Percentiles rank a stretch among this genome's conserved stretches.
These are phyloP conservation scores for Mallotus repandus DNA, from an alignment of 441 rosid genomes.

Conservation along the genomic window DNA sequence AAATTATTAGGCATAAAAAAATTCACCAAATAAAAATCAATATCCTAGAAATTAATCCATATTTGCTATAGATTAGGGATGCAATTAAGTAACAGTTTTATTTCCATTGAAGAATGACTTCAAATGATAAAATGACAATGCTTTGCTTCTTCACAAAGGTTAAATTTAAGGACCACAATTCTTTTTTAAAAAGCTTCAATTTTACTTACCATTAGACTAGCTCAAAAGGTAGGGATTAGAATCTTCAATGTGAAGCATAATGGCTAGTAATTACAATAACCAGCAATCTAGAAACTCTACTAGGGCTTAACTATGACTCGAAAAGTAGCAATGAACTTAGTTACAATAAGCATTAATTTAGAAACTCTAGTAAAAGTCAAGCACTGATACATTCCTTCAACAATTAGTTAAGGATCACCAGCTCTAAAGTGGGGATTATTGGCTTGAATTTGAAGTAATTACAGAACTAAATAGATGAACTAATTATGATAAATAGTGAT, in stretches of 20 bases:
- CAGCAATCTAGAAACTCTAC: no score
- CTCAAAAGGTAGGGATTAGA: constrained; percentile 12
- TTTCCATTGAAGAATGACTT: neutral
- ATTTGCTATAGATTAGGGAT: neutral
- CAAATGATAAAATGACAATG: neutral
- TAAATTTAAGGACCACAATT: neutral
- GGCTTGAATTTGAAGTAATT: constrained; percentile 1
- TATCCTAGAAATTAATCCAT: neutral
- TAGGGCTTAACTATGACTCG: no score
- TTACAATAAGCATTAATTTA: neutral
- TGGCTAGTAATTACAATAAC: neutral
- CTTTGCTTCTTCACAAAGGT: neutral
- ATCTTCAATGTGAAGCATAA: constrained; percentile 22
- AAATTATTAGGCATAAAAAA: neutral
- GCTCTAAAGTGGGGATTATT: neutral
- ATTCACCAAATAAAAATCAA: neutral
- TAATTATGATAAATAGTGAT: constrained; percentile 18
- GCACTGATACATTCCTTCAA: neutral
- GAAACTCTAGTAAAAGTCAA: neutral
- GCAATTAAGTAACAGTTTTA: neutral
- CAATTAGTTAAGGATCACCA: neutral
- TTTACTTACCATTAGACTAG: constrained; percentile 10
- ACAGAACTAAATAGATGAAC: constrained; percentile 1
- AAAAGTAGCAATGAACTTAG: neutral
- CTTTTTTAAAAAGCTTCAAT: constrained; percentile 5